A percentile compares a stretch with the other conserved stretches of the same genome.
Evolutionary conservation across 73 alveolate genomes (phyloP).

Genomic region (Tetrahymena malaccensis): DNA sequence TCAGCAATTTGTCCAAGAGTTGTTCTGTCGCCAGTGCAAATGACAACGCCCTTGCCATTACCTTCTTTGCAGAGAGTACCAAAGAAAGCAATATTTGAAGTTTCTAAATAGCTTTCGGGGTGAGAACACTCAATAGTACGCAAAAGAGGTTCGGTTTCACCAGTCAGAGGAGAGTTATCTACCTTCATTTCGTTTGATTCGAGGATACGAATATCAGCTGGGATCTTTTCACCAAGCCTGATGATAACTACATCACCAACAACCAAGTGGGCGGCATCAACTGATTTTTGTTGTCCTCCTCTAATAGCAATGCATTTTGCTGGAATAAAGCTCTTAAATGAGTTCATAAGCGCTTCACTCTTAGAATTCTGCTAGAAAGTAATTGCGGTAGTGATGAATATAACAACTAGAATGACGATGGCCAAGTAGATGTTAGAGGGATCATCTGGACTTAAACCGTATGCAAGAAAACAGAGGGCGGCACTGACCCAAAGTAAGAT

Average conservation of each 20-base stretch:
- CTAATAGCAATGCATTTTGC: conserved; percentile 52
- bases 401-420: conserved; percentile 70
- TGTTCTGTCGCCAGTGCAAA: conserved; percentile 84
- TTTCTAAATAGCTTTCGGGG: conserved; percentile 20
- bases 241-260: conserved; percentile 66
- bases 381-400: conserved; percentile 62
- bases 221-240: conserved; percentile 49
- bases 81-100: conserved; percentile 63
- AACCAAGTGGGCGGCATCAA: conserved; percentile 52
- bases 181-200: conserved; percentile 83
- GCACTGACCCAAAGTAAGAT: conserved; percentile 67
- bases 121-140: conserved; percentile 68
- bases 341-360: conserved; percentile 84
- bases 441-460: conserved; percentile 58
- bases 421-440: conserved; percentile 72
- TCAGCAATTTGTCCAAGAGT: conserved; percentile 90
- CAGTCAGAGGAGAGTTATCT: conserved; percentile 88
- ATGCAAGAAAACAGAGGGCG: conserved; percentile 60
- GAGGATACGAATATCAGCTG: conserved; percentile 72
- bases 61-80: conserved; percentile 90
- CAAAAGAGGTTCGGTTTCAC: conserved; percentile 76
- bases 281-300: conserved; percentile 34
- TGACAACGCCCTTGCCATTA: conserved; percentile 81
- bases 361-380: conserved; percentile 67
- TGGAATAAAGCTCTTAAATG: conserved; percentile 65